These are phyloP conservation scores for Pseudoneurospora amorphoporcata DNA, from an alignment of 495 filamentous ascomycete species.

Conservation along the genomic window DNA sequence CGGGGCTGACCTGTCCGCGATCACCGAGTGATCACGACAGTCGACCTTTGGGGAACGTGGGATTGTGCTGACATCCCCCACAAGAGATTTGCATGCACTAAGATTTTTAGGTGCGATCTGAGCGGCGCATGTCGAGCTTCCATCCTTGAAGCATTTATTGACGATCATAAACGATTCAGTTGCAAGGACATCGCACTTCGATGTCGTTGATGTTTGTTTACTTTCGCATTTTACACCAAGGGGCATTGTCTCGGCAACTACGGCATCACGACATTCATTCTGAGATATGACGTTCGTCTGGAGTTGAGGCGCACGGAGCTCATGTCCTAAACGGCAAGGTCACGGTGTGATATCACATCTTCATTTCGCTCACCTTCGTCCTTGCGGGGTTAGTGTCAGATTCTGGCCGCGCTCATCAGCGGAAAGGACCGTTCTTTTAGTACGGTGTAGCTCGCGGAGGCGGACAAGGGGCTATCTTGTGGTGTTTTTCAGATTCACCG, in stretches of 20 bases:
- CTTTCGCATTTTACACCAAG: neutral
- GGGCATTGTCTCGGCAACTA: neutral
- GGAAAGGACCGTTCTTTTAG: neutral
- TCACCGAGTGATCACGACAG: constrained; percentile 3
- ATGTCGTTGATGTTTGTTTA: neutral
- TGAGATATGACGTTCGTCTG: neutral
- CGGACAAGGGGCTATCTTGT: neutral
- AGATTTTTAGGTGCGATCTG: neutral
- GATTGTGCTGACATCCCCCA: neutral
- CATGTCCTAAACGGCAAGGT: neutral
- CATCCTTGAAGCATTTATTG: neutral
- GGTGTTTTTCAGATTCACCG: neutral
- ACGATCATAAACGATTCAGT: neutral
- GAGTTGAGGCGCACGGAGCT: neutral
- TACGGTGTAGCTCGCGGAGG: neutral
- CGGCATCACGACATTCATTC: neutral
- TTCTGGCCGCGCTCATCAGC: neutral
- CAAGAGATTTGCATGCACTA: neutral
- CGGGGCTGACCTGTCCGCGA: constrained; percentile 6
- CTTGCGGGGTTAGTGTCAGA: neutral
- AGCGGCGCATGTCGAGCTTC: neutral
- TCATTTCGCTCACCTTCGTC: neutral
- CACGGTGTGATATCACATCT: neutral
- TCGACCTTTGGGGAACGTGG: neutral
- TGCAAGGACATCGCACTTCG: neutral